Evolutionary conservation across 768 basidiomycete genomes (phyloP).

Genomic region (Mycena vitilis): DNA sequence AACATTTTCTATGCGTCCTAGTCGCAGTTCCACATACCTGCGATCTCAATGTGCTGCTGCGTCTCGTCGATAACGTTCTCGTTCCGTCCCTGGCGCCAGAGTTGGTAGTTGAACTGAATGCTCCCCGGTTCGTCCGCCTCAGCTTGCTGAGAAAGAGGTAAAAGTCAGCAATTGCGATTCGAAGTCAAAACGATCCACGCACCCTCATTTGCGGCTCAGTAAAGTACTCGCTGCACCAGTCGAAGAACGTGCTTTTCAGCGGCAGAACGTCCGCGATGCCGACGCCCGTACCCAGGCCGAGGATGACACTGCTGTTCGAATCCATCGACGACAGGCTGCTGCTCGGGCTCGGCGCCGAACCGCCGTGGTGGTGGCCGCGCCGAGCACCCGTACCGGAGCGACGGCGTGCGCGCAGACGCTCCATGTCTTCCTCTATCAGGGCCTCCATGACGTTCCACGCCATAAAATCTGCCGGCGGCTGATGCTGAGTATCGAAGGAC

Average conservation of each 20-base stretch:
- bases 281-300: conserved; percentile 83
- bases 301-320: conserved; percentile 75
- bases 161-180: conserved; percentile 27
- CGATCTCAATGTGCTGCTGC: conserved; percentile 72
- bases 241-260: conserved; percentile 91
- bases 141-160: conserved; percentile 69
- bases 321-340: conserved; percentile 85
- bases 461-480: conserved; percentile 63
- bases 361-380: conserved; percentile 53
- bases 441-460: conserved; percentile 89
- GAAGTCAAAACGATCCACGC: conserved; percentile 39
- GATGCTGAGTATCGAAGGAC: conserved; percentile 47
- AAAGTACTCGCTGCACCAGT: conserved; percentile 98
- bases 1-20: conserved; percentile 6
- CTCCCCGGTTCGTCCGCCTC: conserved; percentile 98
- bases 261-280: conserved; percentile 90
- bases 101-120: conserved; percentile 92
- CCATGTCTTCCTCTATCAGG: conserved; percentile 95
- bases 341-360: conserved; percentile 72
- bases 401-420: conserved; percentile 81
- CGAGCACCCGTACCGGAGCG: conserved; percentile 54
- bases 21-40: conserved; percentile 64
- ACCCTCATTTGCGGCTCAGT: conserved; percentile 99
- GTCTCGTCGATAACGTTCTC: conserved; percentile 82
- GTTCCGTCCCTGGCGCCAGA: conserved; percentile 93